Base-by-base conservation (phyloP, 2,329 filamentous ascomycete species). In the Xylaria sp. region DNA sequence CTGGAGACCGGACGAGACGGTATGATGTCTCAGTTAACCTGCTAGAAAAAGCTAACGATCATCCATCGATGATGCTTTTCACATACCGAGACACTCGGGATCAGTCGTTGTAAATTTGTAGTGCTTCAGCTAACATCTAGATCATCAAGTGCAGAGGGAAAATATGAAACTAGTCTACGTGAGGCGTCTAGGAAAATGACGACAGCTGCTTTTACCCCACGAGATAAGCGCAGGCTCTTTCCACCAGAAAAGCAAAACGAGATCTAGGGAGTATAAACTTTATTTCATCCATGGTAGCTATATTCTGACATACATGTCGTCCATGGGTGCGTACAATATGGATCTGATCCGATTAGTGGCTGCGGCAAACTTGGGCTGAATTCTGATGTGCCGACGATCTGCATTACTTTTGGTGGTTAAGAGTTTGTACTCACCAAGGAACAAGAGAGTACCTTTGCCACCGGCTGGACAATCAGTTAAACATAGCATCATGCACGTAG, bases 281-380 rank as follows among this genome's bases (percentile, higher is more conserved):
- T 17, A 19, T 21, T 45, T 23, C 43, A 37, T n/a, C 33, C 15
- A 12, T 9, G 8, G 35, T 37, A 37, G 12, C 15, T 51, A 50
- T 57, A 57, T 57, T 57, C 60, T 62, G 53, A 62, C 54, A 62
- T 58, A 58, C 60, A 62, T 57, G 15, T 6, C 25, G 38, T n/a
- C 19, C 17, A 4, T 21, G 12, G 9, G 11, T 25, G 23, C 12
- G 14, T 31, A 47, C 45, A 17, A 6, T 21, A 33, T 17, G 42
- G 25, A 49, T 43, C 19, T 19, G 23, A 40, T 33, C 59, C 38
- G 21, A 61, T 61, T 61, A 61, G 47, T 17, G 28, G 33, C 9
- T 28, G 11, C 8, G 14, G 46, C 38, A 40, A 21, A n/a, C 12
- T 40, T 46, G 59, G 46, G 11, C 57, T 54, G 15, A 31, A 25